phyloP scores from a whole-genome alignment of 192 early-diverging fungal genomes.

The Coemansia brasiliensis region DNA sequence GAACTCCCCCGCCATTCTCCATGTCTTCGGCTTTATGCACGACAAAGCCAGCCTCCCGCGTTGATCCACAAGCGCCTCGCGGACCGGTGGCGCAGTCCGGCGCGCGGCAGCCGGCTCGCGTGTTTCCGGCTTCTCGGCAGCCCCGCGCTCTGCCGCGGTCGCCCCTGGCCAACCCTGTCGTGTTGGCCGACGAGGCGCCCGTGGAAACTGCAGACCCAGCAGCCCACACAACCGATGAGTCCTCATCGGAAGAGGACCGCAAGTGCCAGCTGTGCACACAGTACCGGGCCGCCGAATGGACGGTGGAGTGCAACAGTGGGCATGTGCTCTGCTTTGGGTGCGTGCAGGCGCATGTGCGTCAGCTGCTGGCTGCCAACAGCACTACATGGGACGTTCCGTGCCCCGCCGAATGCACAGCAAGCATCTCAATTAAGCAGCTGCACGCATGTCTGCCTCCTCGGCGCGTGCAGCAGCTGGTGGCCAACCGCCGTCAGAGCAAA shows the following conservation, averaged over 20 bases:
- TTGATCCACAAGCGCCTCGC: background rate
- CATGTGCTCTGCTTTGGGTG: constrained; percentile 50
- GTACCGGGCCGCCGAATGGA: constrained; percentile 35
- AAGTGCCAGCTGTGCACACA: constrained; percentile 32
- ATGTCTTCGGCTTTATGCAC: constrained; percentile 26
- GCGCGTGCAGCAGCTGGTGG: constrained; percentile 35
- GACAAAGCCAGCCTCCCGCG: background rate
- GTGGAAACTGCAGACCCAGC: background rate
- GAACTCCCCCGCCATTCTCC: constrained; percentile 11
- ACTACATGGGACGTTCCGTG: constrained; percentile 21
- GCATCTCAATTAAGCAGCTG: constrained; percentile 24
- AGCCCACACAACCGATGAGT: background rate
- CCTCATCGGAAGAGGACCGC: constrained; percentile 32
- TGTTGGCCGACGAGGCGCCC: background rate
- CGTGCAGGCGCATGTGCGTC: constrained; percentile 37
- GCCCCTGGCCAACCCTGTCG: constrained; percentile 43
- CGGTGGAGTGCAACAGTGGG: constrained; percentile 23
- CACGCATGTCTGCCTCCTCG: constrained; percentile 47
- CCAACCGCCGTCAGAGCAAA: constrained; percentile 13
- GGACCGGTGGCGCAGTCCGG: background rate
- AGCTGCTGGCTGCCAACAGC: constrained; percentile 10
- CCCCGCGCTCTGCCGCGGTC: constrained; percentile 45
- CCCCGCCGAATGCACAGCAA: constrained; percentile 19
- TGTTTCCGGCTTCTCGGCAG: constrained; percentile 1
- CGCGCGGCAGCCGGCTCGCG: background rate